Evolutionary conservation across 306 rosid species (phyloP), one percentile per base, ranked within the genome.

Genomic region (Ormosia emarginata): DNA sequence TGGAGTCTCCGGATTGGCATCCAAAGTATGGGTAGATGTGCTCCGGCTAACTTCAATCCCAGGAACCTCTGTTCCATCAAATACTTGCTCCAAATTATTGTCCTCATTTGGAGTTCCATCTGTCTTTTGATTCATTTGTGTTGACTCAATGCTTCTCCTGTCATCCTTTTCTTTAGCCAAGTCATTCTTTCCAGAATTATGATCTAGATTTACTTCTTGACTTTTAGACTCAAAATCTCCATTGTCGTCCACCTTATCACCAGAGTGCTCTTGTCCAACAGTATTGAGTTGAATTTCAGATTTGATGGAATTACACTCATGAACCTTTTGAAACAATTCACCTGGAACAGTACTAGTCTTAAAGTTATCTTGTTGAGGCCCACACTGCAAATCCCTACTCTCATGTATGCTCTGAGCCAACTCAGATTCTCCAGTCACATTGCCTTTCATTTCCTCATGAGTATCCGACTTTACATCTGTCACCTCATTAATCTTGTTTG

Each of bases 41-140:
- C 81, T 86, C 57, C 86, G 77, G 65, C 79, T 74, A 85, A 43
- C 88, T 86, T 82, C 90, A 79, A 81, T 75, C 77, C 74, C 89
- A 49, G 87, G 81, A 70, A 85, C 73, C 82, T 87, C 91, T 5
- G 87, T 84, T 74, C 94, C 93, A 85, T 87, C 92, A 73, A 86
- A 89, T 49, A 87, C 89, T 11, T 87, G 89, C 75, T 91, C 90
- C 75, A 63, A 79, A 58, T 79, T 89, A 47, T 76, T 81, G 59
- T 75, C 90, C 75, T 87, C 84, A 10, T 36, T 72, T 81, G 75
- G 68, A 84, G 75, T 71, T 75, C 75, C 88, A 34, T 82, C 86
- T 2, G 29, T 53, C 34, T 74, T 67, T 71, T 77, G 83, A 58
- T 79, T 80, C 71, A 32, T 67, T 73, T 14, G 80, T 44, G 56